These are phyloP conservation scores for Backusella sp. DNA, from an alignment of 192 early-diverging fungal species.

Conservation along the genomic window DNA sequence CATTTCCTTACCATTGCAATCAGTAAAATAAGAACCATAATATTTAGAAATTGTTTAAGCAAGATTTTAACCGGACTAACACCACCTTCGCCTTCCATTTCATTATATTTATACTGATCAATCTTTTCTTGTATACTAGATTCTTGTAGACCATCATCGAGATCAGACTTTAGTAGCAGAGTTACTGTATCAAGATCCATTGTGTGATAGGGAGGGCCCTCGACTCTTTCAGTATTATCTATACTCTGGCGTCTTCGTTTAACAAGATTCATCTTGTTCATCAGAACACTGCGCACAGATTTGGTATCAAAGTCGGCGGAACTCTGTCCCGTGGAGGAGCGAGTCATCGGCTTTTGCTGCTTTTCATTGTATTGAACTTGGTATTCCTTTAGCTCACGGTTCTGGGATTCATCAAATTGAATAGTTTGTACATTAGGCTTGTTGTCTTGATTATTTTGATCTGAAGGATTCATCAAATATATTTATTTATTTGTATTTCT, in stretches of 20 bases:
- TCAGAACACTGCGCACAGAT: constrained; percentile 28
- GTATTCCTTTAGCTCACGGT: constrained; percentile 7
- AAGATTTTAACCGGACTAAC: constrained; percentile 64
- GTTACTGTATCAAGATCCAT: constrained; percentile 31
- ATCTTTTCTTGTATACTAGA: constrained; percentile 43
- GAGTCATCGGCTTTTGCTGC: constrained; percentile 7
- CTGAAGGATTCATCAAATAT: neutral
- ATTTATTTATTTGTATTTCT: neutral
- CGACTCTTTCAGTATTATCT: neutral
- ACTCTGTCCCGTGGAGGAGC: constrained; percentile 22
- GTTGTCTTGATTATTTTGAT: constrained; percentile 1
- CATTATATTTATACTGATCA: constrained; percentile 54
- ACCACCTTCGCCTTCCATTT: constrained; percentile 65
- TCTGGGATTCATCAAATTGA: constrained; percentile 16
- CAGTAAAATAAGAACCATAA: constrained; percentile 65
- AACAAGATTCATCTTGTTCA: constrained; percentile 31
- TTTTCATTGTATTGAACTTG: constrained; percentile 19
- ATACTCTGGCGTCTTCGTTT: constrained; percentile 25
- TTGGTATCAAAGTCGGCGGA: constrained; percentile 19
- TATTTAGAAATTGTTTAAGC: constrained; percentile 63
- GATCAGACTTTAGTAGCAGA: constrained; percentile 29
- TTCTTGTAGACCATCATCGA: constrained; percentile 46
- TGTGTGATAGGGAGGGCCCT: constrained; percentile 38
- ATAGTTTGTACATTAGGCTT: neutral
- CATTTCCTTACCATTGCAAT: constrained; percentile 48